phyloP scores from a whole-genome alignment of 1,284 basidiomycete genomes.

The Earliella scabrosa region DNA sequence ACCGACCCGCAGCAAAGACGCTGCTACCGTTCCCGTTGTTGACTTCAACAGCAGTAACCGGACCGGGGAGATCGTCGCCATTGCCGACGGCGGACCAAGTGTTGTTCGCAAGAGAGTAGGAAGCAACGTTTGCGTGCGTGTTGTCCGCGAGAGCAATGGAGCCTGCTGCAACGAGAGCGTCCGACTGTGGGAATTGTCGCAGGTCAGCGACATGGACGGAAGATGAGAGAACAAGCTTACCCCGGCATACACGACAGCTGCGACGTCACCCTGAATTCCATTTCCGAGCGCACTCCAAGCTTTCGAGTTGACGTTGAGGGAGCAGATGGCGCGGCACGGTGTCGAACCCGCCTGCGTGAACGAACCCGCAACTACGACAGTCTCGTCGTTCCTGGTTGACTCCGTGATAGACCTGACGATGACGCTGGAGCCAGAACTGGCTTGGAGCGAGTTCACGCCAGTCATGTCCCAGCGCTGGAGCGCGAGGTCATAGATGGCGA shows the following conservation, averaged over 20 bases:
- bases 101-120: slow-evolving; percentile 77
- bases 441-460: slow-evolving; percentile 62
- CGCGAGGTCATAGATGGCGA: slow-evolving; percentile 80
- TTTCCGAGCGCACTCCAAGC: slow-evolving; percentile 86
- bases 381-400: slow-evolving; percentile 63
- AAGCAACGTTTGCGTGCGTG: slow-evolving; percentile 49
- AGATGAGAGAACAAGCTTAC: slow-evolving; percentile 48
- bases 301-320: slow-evolving; percentile 66
- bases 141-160: slow-evolving; percentile 62
- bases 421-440: slow-evolving; percentile 56
- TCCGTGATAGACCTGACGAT: slow-evolving; percentile 78
- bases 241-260: slow-evolving; percentile 81
- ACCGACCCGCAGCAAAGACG: slow-evolving; percentile 91
- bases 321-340: slow-evolving; percentile 81
- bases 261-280: slow-evolving; percentile 84
- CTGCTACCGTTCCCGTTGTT: slow-evolving; percentile 83
- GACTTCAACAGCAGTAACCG: slow-evolving; percentile 87
- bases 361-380: slow-evolving; percentile 83
- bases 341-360: slow-evolving; percentile 83
- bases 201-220: background rate
- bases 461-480: slow-evolving; percentile 61
- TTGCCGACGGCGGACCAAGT: slow-evolving; percentile 81
- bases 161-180: slow-evolving; percentile 73
- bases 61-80: slow-evolving; percentile 76
- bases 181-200: slow-evolving; percentile 44